phyloP scores from a whole-genome alignment of 148 eudicot species.

The Chenopodium berlandieri region DNA sequence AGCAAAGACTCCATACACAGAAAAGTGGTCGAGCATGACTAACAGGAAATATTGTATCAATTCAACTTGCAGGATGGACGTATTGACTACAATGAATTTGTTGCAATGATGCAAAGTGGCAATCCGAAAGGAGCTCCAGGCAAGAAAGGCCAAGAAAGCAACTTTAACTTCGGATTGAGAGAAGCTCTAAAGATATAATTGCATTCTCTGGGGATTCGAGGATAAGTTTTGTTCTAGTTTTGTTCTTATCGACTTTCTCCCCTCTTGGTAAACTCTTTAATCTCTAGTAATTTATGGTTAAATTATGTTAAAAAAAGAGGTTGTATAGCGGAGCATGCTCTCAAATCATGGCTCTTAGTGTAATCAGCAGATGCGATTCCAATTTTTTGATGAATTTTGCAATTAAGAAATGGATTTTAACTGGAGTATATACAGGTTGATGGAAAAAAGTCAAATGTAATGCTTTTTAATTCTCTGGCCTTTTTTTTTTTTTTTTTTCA shows the following conservation, averaged over 20 bases:
- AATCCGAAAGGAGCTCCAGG: slow-evolving; percentile 39
- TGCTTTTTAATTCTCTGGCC: too few relatives aligned
- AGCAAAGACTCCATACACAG: background rate
- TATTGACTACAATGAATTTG: slow-evolving; percentile 80
- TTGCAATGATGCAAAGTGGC: slow-evolving; percentile 70
- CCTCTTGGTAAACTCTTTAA: background rate
- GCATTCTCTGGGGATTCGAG: background rate
- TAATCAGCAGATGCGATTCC: slow-evolving; percentile 12
- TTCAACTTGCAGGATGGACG: slow-evolving; percentile 60
- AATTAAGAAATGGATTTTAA: background rate
- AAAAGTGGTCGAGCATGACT: background rate
- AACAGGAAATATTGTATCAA: background rate
- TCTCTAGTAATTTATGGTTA: slow-evolving; percentile 5
- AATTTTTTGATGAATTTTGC: slow-evolving; percentile 8
- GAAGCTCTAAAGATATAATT: slow-evolving; percentile 50
- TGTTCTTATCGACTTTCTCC: background rate
- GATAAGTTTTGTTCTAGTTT: background rate
- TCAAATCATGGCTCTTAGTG: slow-evolving; percentile 17
- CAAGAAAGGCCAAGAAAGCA: slow-evolving; percentile 51
- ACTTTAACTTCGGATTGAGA: slow-evolving; percentile 52
- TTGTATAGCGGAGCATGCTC: slow-evolving; percentile 27
- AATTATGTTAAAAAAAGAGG: slow-evolving; percentile 13
- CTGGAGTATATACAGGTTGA: background rate
- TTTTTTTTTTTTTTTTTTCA: too few relatives aligned
- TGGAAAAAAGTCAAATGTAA: background rate